A percentile compares a stretch with the other conserved stretches of the same genome.
These are phyloP conservation scores for Asclepias syriaca DNA, from an alignment of 257 asterid species.

Conservation along the genomic window DNA sequence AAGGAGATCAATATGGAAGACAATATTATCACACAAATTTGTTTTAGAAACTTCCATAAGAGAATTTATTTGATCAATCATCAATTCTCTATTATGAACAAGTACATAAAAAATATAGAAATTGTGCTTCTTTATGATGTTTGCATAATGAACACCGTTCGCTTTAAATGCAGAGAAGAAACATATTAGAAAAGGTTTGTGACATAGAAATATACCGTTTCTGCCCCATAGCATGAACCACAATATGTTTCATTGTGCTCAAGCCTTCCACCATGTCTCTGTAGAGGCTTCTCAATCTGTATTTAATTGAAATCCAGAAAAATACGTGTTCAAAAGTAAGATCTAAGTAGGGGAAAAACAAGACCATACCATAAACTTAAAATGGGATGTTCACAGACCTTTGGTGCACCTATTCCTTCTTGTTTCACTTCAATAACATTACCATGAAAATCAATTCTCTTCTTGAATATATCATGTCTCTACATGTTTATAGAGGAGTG, in stretches of 20 bases:
- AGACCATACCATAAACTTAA: neutral
- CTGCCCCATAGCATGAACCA: conserved; percentile 98
- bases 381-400: conserved; percentile 41
- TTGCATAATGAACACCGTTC: neutral
- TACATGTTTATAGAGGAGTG: conserved; percentile 32
- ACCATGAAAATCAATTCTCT: conserved; percentile 78
- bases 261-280: conserved; percentile 96
- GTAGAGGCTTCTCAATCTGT: conserved; percentile 97
- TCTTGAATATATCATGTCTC: conserved; percentile 94
- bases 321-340: conserved; percentile 1
- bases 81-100: neutral
- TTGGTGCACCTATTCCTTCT: conserved; percentile 92
- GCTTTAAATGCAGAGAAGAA: conserved; percentile 7
- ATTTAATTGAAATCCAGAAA: conserved; percentile 15
- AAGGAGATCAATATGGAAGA: conserved; percentile 6
- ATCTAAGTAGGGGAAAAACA: neutral
- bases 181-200: conserved; percentile 11
- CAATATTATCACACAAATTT: neutral
- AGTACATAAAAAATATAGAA: neutral
- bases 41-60: neutral
- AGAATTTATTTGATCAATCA: neutral
- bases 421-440: conserved; percentile 71
- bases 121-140: neutral
- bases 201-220: conserved; percentile 39
- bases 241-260: conserved; percentile 91